These are phyloP conservation scores for Strigomonas culicis DNA, from an alignment of 208 protist species.

Conservation along the genomic window DNA sequence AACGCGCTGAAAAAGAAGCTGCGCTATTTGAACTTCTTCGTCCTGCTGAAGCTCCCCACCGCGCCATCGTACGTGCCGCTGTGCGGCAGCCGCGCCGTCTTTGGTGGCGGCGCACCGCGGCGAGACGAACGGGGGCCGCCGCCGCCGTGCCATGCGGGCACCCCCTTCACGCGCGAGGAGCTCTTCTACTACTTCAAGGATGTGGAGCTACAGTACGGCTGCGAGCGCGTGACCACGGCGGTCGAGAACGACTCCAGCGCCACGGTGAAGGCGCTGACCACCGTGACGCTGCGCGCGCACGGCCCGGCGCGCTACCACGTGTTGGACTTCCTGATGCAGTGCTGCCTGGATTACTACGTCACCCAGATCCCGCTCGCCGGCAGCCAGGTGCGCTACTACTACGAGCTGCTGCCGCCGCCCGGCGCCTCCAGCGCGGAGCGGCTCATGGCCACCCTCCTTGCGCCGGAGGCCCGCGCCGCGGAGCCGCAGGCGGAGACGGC, in stretches of 20 bases:
- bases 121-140: background rate
- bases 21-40: slow-evolving; percentile 29
- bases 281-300: slow-evolving; percentile 25
- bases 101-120: background rate
- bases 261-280: slow-evolving; percentile 21
- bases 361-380: slow-evolving; percentile 32
- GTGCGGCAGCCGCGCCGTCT: no score
- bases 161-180: no score
- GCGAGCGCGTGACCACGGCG: background rate
- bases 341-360: slow-evolving; percentile 36
- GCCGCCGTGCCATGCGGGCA: no score
- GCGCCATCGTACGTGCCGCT: no score
- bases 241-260: slow-evolving; percentile 1
- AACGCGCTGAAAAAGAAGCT: slow-evolving; percentile 12
- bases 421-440: no score
- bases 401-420: slow-evolving; percentile 36
- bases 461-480: no score
- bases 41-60: slow-evolving; percentile 40
- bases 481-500: background rate
- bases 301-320: slow-evolving; percentile 23
- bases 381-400: slow-evolving; percentile 25
- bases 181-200: no score
- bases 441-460: no score
- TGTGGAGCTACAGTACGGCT: no score
- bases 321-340: slow-evolving; percentile 38